Conservation (phyloP, 257 asterid species). For the Euphrasia confusa region DNA sequence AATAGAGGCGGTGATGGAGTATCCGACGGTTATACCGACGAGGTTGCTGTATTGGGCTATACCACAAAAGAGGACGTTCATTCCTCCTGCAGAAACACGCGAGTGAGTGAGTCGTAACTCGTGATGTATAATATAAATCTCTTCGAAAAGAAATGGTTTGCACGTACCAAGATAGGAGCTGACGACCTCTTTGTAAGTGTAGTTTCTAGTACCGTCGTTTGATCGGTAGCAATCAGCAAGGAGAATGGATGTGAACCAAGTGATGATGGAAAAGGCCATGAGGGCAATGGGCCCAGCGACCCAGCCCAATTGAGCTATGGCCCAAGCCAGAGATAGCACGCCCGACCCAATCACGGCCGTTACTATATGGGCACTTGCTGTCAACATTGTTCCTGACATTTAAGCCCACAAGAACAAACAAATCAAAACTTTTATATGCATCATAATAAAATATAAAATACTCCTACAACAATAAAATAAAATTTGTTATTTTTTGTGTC, state of each 20-base stretch:
- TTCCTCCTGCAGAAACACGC: conserved; percentile 38
- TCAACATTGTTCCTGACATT: conserved; percentile 40
- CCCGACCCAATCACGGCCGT: conserved; percentile 81
- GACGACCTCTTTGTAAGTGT: conserved; percentile 50
- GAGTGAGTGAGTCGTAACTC: too few species aligned
- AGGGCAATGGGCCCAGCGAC: conserved; percentile 58
- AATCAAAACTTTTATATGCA: too few species aligned
- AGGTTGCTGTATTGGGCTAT: conserved; percentile 55
- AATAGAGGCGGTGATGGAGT: conserved; percentile 54
- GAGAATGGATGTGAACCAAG: conserved; percentile 50
- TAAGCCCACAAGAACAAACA: background rate
- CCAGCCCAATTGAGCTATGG: conserved; percentile 72
- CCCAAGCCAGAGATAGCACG: conserved; percentile 78
- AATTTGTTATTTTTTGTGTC: too few species aligned
- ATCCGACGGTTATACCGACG: conserved; percentile 52
- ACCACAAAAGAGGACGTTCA: conserved; percentile 41
- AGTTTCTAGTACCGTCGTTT: conserved; percentile 43
- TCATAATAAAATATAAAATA: too few species aligned
- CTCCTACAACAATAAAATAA: too few species aligned
- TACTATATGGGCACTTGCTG: conserved; percentile 60
- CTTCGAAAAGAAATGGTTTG: too few species aligned
- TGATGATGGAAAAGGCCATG: conserved; percentile 41
- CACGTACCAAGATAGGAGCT: conserved; percentile 40
- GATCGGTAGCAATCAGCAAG: conserved; percentile 60
- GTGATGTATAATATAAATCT: too few species aligned